Evolutionary conservation across 768 basidiomycete genomes (phyloP).

Genomic region (Pholiota conissans): DNA sequence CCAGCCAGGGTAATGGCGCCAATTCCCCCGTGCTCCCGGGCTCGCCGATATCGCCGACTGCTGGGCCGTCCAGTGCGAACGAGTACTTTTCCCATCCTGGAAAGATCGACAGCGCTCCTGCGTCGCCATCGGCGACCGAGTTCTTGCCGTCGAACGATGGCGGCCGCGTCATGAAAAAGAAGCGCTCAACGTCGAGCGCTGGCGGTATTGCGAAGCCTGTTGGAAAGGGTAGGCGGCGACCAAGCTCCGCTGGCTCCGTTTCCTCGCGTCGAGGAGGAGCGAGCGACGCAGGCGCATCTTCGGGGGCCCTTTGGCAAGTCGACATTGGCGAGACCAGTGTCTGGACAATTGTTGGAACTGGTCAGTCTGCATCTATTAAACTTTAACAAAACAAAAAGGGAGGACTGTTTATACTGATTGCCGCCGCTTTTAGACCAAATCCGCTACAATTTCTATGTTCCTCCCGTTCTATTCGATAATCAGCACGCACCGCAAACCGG

Average conservation of each 20-base stretch:
- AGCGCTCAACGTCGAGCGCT: conserved; percentile 72
- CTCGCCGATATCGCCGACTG: conserved; percentile 70
- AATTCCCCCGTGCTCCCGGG: conserved; percentile 62
- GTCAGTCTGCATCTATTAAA: conserved; percentile 41
- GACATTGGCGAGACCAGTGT: conserved; percentile 93
- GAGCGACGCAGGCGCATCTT: conserved; percentile 69
- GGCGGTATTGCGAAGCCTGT: conserved; percentile 55
- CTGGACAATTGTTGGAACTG: conserved; percentile 93
- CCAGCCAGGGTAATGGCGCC: conserved; percentile 37
- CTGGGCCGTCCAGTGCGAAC: conserved; percentile 48
- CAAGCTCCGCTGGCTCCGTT: conserved; percentile 74
- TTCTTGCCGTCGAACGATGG: conserved; percentile 75
- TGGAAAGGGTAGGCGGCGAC: conserved; percentile 64
- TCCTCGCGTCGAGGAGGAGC: conserved; percentile 67
- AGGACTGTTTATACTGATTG: conserved; percentile 21
- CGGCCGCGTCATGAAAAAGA: conserved; percentile 80
- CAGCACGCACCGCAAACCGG: conserved; percentile 70
- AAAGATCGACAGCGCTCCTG: conserved; percentile 63
- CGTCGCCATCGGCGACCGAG: conserved; percentile 65
- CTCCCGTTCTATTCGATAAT: conserved; percentile 80
- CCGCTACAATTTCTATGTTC: conserved; percentile 92
- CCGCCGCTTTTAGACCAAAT: conserved; percentile 64
- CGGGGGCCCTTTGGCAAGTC: conserved; percentile 83
- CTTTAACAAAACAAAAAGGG: conserved; percentile 4
- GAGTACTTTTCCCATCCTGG: conserved; percentile 67